These are phyloP conservation scores for Ampelocalamus luodianensis DNA, from an alignment of 176 grass and related monocot species.

Conservation along the genomic window DNA sequence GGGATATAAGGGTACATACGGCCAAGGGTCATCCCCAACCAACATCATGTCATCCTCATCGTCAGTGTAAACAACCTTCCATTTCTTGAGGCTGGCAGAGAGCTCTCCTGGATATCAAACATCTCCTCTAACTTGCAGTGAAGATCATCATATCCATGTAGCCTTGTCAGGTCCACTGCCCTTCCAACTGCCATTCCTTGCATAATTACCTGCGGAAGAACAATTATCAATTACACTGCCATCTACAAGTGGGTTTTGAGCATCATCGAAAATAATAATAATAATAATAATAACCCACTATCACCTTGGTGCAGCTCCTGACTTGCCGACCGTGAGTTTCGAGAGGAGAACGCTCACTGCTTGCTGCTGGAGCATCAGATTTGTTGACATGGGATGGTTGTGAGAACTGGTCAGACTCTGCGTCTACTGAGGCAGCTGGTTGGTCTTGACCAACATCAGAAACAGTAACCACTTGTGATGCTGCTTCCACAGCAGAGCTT, in stretches of 20 bases:
- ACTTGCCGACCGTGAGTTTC: constrained; percentile 58
- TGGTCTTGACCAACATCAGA: constrained; percentile 51
- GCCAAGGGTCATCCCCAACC: constrained; percentile 79
- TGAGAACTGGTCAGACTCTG: constrained; percentile 54
- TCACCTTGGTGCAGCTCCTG: constrained; percentile 88
- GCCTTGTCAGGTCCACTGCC: constrained; percentile 67
- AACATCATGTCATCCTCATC: constrained; percentile 83
- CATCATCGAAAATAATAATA: not conserved
- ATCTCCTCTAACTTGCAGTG: constrained; percentile 66
- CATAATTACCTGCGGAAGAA: constrained; percentile 72
- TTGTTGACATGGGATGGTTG: constrained; percentile 59
- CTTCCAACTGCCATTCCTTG: constrained; percentile 81
- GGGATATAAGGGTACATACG: constrained; percentile 42
- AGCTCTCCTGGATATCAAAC: constrained; percentile 87
- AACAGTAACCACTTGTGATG: constrained; percentile 25
- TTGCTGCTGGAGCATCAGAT: constrained; percentile 55
- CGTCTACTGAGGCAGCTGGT: constrained; percentile 42
- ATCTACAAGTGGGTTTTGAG: not conserved
- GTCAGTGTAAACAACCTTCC: constrained; percentile 76
- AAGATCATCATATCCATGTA: constrained; percentile 68
- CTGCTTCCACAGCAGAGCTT: constrained; percentile 35
- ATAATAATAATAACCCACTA: not conserved
- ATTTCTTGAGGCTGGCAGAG: constrained; percentile 60
- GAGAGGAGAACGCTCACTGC: constrained; percentile 53
- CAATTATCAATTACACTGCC: not conserved